phyloP scores from a whole-genome alignment of 2,329 filamentous ascomycete genomes.

The Emericellopsis cladophorae region DNA sequence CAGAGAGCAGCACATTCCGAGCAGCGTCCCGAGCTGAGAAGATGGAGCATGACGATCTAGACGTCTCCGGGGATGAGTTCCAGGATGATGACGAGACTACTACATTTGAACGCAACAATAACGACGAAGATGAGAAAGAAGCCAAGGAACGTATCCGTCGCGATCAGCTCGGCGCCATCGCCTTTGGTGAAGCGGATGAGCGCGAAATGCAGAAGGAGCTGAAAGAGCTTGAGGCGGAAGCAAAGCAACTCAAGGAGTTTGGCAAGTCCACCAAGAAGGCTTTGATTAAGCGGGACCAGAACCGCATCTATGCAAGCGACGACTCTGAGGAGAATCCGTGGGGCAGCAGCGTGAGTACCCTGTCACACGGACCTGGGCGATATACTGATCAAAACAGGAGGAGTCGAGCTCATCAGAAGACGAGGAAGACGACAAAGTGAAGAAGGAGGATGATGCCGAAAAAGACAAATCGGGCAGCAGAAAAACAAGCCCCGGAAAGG shows the following conservation, averaged over 20 bases:
- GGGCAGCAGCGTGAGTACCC: slow-evolving; percentile 5
- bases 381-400: not conserved
- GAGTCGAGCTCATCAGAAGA: slow-evolving; percentile 21
- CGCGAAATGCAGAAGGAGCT: slow-evolving; percentile 62
- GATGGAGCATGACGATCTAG: slow-evolving; percentile 58
- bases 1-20: slow-evolving; percentile 53
- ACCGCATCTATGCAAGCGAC: slow-evolving; percentile 73
- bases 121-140: slow-evolving; percentile 69
- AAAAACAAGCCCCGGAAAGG: slow-evolving; percentile 34
- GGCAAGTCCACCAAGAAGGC: slow-evolving; percentile 72
- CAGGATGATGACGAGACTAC: slow-evolving; percentile 78
- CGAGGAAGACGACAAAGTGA: slow-evolving; percentile 20
- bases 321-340: slow-evolving; percentile 30
- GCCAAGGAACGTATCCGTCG: slow-evolving; percentile 61
- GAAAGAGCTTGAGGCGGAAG: slow-evolving; percentile 55
- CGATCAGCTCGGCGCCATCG: slow-evolving; percentile 76
- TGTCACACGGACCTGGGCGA: not conserved
- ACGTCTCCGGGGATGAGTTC: slow-evolving; percentile 61
- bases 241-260: slow-evolving; percentile 54
- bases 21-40: slow-evolving; percentile 49
- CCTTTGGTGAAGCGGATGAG: slow-evolving; percentile 62
- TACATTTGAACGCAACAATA: slow-evolving; percentile 61
- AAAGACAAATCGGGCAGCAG: slow-evolving; percentile 46
- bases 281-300: slow-evolving; percentile 73
- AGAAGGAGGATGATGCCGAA: slow-evolving; percentile 38